Evolutionary conservation across 2,329 filamentous ascomycete genomes (phyloP), one percentile per base, ranked within the genome.

Genomic region (Penicillium decumbens): DNA sequence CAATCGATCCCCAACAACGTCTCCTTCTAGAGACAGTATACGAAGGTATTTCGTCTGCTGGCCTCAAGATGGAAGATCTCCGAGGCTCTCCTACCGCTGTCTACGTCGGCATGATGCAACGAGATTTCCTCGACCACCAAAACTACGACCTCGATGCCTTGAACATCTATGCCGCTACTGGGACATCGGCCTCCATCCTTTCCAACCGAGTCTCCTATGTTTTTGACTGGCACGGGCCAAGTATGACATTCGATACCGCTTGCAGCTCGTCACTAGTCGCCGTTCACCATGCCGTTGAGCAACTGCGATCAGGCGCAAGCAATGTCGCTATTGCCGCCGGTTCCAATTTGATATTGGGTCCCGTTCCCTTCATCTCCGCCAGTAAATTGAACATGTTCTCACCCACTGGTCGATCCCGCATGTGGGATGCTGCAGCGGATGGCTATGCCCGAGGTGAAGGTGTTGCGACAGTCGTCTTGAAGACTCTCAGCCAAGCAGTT

Each of bases 401-500:
- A 1, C 72, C 78, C 33, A 72, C 73, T 0, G 77, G 77, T 1
- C 69, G 74, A 37, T 80, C 73, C 18, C 74, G 72, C 42, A 76
- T 69, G 61, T 76, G 67, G 61, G 71, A 75, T 56, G 59, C 54
- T 0, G 58, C 56, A 1, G 78, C 75, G 0, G 63, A 78, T 50
- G 78, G 77, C 7, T 78, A 71, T 62, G 76, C 66, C 24, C 71
- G 78, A 0, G 77, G 75, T 6, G 80, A 83, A 45, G 79, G 78
- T 0, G 58, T 79, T 6, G 71, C 71, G 0, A 61, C 68, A 0
- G 48, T 83, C 0, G 62, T 81, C 0, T 50, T 84, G 0, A 83
- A 83, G 59, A 65, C 57, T 1, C 57, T 82, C 0, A 62, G 56
- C 2, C 60, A 69, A 1, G 81, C 80, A 0, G 45, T 82, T 2